A percentile compares a stretch with the other conserved stretches of the same genome.
Conservation (phyloP, 1,139 yeast species). For the Dujonia santamariae region DNA sequence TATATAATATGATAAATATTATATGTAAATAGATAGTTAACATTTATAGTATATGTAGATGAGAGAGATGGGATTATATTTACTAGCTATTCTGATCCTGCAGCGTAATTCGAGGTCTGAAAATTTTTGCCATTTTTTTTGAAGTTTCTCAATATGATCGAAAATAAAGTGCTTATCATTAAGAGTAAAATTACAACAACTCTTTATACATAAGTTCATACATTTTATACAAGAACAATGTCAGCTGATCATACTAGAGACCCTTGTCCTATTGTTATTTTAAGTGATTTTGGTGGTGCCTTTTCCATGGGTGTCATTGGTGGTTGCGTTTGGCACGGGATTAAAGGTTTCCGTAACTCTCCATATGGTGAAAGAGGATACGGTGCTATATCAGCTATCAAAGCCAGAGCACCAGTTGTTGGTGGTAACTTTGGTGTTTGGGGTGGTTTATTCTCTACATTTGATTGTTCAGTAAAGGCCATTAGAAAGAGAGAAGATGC, state of each 20-base stretch:
- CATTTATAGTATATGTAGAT: too few relatives aligned
- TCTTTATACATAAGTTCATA: neutral
- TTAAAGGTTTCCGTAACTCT: conserved; percentile 96
- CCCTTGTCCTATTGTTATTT: conserved; percentile 96
- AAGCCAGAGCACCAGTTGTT: conserved; percentile 96
- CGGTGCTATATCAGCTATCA: conserved; percentile 87
- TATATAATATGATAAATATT: too few relatives aligned
- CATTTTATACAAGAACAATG: conserved; percentile 46
- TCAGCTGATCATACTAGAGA: conserved; percentile 98
- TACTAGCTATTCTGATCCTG: too few relatives aligned
- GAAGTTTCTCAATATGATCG: neutral
- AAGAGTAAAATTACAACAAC: neutral
- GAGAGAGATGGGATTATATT: too few relatives aligned
- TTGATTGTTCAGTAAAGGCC: conserved; percentile 93
- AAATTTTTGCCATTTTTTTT: too few relatives aligned
- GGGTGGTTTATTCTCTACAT: conserved; percentile 98
- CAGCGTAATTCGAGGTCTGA: too few relatives aligned
- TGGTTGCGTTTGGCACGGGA: conserved; percentile 98
- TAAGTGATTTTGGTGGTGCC: conserved; percentile 98
- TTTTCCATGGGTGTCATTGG: conserved; percentile 98
- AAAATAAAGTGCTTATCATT: neutral
- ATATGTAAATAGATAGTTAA: too few relatives aligned
- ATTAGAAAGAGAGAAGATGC: conserved; percentile 98
- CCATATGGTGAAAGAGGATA: conserved; percentile 93
- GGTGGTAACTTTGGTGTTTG: conserved; percentile 99